Percentiles rank a stretch among this genome's conserved stretches.
Conservation (phyloP, 1,139 yeast species). For the Taiozyma sp. region DNA sequence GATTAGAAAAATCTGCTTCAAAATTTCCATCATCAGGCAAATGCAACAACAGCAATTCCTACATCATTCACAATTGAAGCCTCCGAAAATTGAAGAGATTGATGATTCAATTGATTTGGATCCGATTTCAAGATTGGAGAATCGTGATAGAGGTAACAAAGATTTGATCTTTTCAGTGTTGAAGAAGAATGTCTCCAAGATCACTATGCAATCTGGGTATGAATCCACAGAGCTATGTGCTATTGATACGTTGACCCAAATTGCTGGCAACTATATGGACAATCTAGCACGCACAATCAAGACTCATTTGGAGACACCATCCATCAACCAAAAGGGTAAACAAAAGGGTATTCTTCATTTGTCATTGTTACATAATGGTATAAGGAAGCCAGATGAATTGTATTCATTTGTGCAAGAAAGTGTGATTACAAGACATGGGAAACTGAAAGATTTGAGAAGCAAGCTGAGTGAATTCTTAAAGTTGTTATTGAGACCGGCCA, state of each 20-base stretch:
- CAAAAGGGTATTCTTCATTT: constrained; percentile 49
- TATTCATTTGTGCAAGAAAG: constrained; percentile 73
- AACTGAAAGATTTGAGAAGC: constrained; percentile 60
- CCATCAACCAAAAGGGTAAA: constrained; percentile 38
- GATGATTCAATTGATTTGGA: constrained; percentile 67
- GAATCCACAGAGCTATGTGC: constrained; percentile 80
- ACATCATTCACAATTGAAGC: constrained; percentile 68
- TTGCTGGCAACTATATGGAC: constrained; percentile 74
- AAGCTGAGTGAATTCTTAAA: constrained; percentile 73
- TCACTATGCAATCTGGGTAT: constrained; percentile 92
- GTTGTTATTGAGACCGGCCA: constrained; percentile 78
- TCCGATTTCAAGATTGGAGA: constrained; percentile 61
- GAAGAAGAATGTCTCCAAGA: constrained; percentile 64
- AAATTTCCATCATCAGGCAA: constrained; percentile 81
- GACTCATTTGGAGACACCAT: constrained; percentile 60
- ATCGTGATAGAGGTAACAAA: constrained; percentile 48
- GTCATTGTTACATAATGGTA: constrained; percentile 78
- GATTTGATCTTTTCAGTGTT: constrained; percentile 62
- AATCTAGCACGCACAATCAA: constrained; percentile 71
- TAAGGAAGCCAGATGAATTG: constrained; percentile 71
- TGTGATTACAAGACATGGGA: constrained; percentile 60
- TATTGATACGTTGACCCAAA: constrained; percentile 70
- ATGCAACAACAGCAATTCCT: constrained; percentile 76
- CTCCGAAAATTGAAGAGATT: constrained; percentile 59
- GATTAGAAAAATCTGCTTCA: constrained; percentile 81